phyloP scores from a whole-genome alignment of 106 monocot species.

The Dendrobium officinale region DNA sequence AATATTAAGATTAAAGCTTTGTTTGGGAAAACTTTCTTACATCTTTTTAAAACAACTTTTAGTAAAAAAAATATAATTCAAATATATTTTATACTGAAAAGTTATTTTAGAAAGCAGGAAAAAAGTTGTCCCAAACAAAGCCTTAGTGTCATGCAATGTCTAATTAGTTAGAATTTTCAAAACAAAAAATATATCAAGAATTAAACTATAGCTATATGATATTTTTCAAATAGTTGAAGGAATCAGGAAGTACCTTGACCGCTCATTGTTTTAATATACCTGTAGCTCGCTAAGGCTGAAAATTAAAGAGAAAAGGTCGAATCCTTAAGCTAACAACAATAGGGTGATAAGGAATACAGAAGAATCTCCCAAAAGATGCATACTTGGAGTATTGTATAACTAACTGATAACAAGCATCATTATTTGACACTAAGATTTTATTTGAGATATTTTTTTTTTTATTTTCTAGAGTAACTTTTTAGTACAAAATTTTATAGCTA shows the following conservation, averaged over 20 bases:
- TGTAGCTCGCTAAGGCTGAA: constrained; percentile 83
- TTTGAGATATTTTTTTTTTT: too few species aligned
- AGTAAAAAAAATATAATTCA: too few species aligned
- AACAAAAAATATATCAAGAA: not conserved
- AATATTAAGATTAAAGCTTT: not conserved
- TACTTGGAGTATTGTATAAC: constrained; percentile 24
- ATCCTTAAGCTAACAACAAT: constrained; percentile 5
- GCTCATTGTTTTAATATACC: constrained; percentile 94
- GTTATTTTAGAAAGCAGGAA: too few species aligned
- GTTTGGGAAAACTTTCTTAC: too few species aligned
- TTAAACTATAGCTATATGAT: not conserved
- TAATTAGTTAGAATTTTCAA: not conserved
- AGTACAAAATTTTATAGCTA: too few species aligned
- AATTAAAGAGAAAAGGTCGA: constrained; percentile 4
- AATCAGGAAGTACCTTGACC: constrained; percentile 56
- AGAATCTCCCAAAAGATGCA: not conserved
- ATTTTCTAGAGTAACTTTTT: too few species aligned
- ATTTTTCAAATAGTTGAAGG: not conserved
- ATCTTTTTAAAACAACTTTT: too few species aligned
- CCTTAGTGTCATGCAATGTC: not conserved
- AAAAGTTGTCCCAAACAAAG: too few species aligned
- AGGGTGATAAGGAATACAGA: constrained; percentile 1
- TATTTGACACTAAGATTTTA: too few species aligned
- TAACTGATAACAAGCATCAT: too few species aligned
- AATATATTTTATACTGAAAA: too few species aligned